Conservation (phyloP, 345 rosid species). For the Lenwebbia sp. region DNA sequence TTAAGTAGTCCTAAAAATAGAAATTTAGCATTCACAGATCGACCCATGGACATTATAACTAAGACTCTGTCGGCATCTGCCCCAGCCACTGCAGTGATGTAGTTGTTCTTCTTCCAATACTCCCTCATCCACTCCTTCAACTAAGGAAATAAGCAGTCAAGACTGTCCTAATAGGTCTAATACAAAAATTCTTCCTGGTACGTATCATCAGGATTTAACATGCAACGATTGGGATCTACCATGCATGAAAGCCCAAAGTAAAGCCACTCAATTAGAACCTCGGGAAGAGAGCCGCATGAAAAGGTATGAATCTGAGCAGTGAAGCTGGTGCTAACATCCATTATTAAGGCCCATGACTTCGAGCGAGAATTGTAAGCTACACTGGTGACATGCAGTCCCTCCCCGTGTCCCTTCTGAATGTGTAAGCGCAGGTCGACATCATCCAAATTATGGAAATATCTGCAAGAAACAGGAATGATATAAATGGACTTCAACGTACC, state of each 20-base stretch:
- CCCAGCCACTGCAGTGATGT: conserved; percentile 86
- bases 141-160: background rate
- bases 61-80: conserved; percentile 71
- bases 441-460: conserved; percentile 80
- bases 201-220: background rate
- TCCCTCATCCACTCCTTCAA: conserved; percentile 86
- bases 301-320: conserved; percentile 66
- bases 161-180: background rate
- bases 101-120: conserved; percentile 81
- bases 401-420: conserved; percentile 70
- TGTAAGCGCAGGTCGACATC: conserved; percentile 59
- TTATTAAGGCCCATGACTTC: conserved; percentile 80
- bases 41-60: conserved; percentile 89
- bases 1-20: background rate
- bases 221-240: background rate
- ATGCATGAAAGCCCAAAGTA: background rate
- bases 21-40: background rate
- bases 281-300: conserved; percentile 56
- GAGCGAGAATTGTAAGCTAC: conserved; percentile 45
- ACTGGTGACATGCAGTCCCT: conserved; percentile 69
- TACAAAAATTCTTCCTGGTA: background rate
- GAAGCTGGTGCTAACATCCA: conserved; percentile 88
- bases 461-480: background rate
- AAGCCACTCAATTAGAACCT: conserved; percentile 28
- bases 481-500: background rate